These are phyloP conservation scores for Monosporascus sp. DNA, from an alignment of 2,329 filamentous ascomycete genomes.

Conservation along the genomic window DNA sequence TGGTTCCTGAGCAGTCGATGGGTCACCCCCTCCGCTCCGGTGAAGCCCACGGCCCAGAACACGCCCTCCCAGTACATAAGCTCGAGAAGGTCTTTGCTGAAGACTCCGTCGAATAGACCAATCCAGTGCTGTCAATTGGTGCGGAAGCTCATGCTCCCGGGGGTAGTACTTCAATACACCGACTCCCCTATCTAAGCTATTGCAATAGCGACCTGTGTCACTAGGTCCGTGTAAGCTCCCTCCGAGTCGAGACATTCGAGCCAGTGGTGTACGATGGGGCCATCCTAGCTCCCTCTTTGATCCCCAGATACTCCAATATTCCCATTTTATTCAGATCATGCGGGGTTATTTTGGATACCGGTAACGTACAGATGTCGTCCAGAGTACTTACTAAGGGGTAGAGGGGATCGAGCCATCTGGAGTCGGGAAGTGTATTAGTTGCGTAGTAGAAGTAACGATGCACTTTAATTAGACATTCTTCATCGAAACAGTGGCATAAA, in stretches of 20 bases:
- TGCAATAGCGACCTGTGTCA: neutral
- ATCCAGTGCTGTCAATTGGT: neutral
- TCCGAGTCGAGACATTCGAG: neutral
- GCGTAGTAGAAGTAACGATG: too few relatives aligned
- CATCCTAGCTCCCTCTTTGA: neutral
- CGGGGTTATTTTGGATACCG: neutral
- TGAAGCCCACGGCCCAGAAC: neutral
- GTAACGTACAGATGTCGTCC: too few relatives aligned
- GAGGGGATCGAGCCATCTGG: too few relatives aligned
- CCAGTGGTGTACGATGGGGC: neutral
- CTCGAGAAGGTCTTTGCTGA: neutral
- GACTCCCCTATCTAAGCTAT: neutral
- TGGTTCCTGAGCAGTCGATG: neutral
- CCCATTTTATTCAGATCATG: neutral
- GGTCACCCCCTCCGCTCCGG: neutral
- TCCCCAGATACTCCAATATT: neutral
- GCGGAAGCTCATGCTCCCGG: neutral
- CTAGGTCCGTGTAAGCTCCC: neutral
- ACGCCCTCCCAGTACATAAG: neutral
- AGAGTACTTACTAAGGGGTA: too few relatives aligned
- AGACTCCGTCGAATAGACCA: neutral
- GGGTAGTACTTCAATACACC: neutral
- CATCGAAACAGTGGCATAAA: too few relatives aligned
- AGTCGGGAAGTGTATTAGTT: too few relatives aligned
- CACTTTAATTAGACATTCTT: too few relatives aligned